These are phyloP conservation scores for Pichia californica DNA, from an alignment of 805 yeast genomes.

Conservation along the genomic window DNA sequence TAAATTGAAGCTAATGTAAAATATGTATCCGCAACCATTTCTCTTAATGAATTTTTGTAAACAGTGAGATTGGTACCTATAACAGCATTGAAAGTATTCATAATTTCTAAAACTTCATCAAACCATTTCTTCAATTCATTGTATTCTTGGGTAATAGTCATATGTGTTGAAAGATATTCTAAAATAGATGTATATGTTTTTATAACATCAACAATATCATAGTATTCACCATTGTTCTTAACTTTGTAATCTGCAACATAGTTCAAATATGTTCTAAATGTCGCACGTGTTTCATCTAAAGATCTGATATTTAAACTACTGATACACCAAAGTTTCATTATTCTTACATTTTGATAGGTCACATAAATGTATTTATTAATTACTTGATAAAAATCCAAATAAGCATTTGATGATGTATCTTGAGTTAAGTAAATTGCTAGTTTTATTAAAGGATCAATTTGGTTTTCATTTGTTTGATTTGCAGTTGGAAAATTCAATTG, in stretches of 20 bases:
- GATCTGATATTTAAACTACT: constrained; percentile 20
- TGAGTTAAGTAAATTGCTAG: constrained; percentile 18
- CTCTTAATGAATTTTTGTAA: constrained; percentile 19
- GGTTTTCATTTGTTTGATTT: constrained; percentile 24
- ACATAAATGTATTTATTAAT: constrained; percentile 32
- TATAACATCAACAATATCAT: constrained; percentile 32
- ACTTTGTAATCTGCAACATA: constrained; percentile 34
- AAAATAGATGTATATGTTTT: constrained; percentile 19
- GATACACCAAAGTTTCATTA: constrained; percentile 31
- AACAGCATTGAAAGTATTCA: constrained; percentile 10
- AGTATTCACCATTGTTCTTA: constrained; percentile 29
- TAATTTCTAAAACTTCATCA: constrained; percentile 6
- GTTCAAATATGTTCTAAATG: constrained; percentile 36
- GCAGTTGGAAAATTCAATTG: constrained; percentile 40
- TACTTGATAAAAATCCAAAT: constrained; percentile 21
- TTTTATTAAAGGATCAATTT: constrained; percentile 30
- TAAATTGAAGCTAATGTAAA: constrained; percentile 22
- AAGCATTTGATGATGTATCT: constrained; percentile 5
- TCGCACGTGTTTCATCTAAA: constrained; percentile 22
- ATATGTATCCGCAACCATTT: constrained; percentile 20
- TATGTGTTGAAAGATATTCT: constrained; percentile 9
- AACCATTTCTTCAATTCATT: constrained; percentile 18
- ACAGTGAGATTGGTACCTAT: constrained; percentile 6
- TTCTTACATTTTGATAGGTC: constrained; percentile 41
- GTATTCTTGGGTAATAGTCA: constrained; percentile 11